Conservation (phyloP, 352 stramenopile genomes). For the Phytophthora ohioensis region DNA sequence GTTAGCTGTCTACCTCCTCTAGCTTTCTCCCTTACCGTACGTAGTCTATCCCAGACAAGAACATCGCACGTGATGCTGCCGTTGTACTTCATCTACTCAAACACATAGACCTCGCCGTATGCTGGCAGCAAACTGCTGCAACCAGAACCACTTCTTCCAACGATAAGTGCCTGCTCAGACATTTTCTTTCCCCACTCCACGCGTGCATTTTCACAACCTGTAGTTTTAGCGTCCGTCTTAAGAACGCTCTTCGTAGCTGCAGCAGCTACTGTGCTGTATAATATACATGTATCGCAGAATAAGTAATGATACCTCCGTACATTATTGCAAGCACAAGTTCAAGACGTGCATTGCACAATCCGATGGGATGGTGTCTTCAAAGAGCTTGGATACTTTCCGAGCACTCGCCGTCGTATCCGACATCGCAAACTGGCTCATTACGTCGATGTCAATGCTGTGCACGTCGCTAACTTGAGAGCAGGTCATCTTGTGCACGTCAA, state of each 20-base stretch:
- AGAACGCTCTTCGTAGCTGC: conserved; percentile 1
- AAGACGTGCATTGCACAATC: background rate
- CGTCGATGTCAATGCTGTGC: conserved; percentile 6
- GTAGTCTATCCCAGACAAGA: too few relatives aligned
- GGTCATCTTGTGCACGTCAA: conserved; percentile 4
- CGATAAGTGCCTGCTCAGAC: background rate
- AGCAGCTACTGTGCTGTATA: too few relatives aligned
- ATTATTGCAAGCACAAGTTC: conserved; percentile 2
- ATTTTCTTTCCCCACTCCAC: conserved; percentile 25
- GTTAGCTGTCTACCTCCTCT: too few relatives aligned
- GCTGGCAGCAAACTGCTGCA: too few relatives aligned
- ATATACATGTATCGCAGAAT: too few relatives aligned
- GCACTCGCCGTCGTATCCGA: background rate
- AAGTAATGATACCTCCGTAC: too few relatives aligned
- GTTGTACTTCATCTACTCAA: too few relatives aligned
- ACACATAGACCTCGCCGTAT: too few relatives aligned
- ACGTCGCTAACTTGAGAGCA: background rate
- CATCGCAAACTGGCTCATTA: conserved; percentile 2
- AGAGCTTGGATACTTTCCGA: conserved; percentile 6
- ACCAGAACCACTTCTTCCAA: too few relatives aligned
- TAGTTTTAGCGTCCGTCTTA: background rate
- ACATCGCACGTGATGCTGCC: too few relatives aligned
- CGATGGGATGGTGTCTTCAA: background rate
- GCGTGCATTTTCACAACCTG: conserved; percentile 15
- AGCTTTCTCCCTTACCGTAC: too few relatives aligned